Evolutionary conservation across 306 rosid genomes (phyloP).

Genomic region (Luffa aegyptiaca): DNA sequence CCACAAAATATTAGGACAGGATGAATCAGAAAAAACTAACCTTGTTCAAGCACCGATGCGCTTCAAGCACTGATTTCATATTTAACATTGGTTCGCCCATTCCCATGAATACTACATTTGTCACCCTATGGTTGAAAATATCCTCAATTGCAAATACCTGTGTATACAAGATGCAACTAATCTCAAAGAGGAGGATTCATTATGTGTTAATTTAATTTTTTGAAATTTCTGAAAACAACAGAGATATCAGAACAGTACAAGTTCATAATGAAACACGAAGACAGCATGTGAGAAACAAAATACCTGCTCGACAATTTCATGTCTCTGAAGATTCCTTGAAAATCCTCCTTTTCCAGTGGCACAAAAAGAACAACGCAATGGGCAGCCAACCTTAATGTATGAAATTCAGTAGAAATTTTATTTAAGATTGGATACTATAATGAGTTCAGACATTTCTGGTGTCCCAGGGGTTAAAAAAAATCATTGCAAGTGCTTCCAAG

Average conservation of each 20-base stretch:
- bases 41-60: conserved; percentile 90
- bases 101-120: conserved; percentile 97
- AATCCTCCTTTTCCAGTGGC: conserved; percentile 98
- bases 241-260: not conserved
- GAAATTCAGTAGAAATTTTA: not conserved
- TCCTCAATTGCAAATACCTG: conserved; percentile 97
- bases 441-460: not conserved
- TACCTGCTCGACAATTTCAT: conserved; percentile 97
- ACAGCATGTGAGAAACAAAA: not conserved
- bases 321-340: conserved; percentile 73
- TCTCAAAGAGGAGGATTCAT: not conserved
- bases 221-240: not conserved
- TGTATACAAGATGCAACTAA: conserved; percentile 12
- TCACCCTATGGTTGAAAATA: conserved; percentile 74
- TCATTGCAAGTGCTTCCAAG: not conserved
- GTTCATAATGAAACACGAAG: not conserved
- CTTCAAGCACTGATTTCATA: conserved; percentile 76
- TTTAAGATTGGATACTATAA: not conserved
- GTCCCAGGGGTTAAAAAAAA: not conserved
- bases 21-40: conserved; percentile 18
- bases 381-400: conserved; percentile 74
- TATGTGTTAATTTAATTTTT: not conserved
- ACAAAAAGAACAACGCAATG: conserved; percentile 89
- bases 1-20: not conserved
- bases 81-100: conserved; percentile 99